Evolutionary conservation across 1,139 yeast species (phyloP), one percentile per base, ranked within the genome.

Genomic region (Williopsis jadinii): DNA sequence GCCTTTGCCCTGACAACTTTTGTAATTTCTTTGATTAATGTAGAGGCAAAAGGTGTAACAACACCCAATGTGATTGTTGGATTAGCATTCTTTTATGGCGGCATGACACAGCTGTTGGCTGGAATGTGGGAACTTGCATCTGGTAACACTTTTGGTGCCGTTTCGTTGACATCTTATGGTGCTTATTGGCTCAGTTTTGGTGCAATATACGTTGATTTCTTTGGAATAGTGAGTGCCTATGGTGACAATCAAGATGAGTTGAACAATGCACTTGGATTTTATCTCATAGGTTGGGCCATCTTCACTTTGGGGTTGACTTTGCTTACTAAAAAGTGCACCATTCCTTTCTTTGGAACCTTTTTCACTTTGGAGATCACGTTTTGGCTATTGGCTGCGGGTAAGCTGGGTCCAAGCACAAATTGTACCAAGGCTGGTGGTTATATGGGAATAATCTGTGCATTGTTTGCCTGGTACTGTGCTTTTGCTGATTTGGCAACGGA

Each of bases 71-170:
- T 74, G 26, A 74, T 73, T 30, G 69, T 77, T n/a, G 84, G 86
- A 24, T 61, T 75, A 39, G 86, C 86, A 1, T 69, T 73, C 52
- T 80, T 80, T 59, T 82, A 81, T 60, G 88, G 88, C 47, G 88
- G 88, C 27, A 63, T 76, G n/a, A 73, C 80, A 38, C 87, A 81
- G 59, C 59, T 65, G 64, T 71, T 54, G 67, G 85, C 88, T n/a
- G 88, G 87, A 44, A 75, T 82, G 77, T 81, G 84, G 75, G 87
- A 80, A 56, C 70, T 81, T 53, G 82, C 83, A 4, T 46, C 73
- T 34, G 95, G 88, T 55, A 86, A 87, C 68, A 80, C 95, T 42
- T 88, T 87, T 69, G 96, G 95, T 78, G 95, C 87, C 46, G 76
- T 85, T 41, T 95, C 95, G 3, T 71, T 87, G 46, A 66, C 82